phyloP scores from a whole-genome alignment of 371 early-diverging fungal species.

The Rhizopus arrhizus region DNA sequence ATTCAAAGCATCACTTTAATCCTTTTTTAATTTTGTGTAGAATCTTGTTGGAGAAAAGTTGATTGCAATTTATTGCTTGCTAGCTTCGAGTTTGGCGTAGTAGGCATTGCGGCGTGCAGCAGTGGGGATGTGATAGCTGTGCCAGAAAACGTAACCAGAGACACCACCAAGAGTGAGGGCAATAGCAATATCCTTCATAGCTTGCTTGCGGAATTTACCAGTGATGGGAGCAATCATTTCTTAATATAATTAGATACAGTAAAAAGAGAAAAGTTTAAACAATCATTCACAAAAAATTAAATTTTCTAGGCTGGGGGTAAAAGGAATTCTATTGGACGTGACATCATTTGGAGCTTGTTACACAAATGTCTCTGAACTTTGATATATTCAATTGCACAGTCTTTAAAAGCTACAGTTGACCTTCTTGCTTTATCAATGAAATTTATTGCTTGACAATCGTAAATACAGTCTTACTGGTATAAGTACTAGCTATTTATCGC shows the following conservation, averaged over 20 bases:
- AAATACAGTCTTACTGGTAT: no score
- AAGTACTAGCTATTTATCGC: no score
- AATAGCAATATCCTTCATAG: conserved; percentile 45
- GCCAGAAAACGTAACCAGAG: conserved; percentile 53
- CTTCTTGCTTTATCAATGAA: no score
- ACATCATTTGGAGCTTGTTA: background rate
- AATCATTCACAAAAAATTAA: background rate
- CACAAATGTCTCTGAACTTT: background rate
- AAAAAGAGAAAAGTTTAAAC: conserved; percentile 10
- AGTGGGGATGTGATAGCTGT: conserved; percentile 43
- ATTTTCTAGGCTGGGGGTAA: background rate
- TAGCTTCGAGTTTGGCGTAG: conserved; percentile 57
- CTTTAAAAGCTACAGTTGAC: no score
- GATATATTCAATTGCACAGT: no score
- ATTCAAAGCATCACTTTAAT: background rate
- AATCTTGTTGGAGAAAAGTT: no score
- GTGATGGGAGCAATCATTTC: conserved; percentile 56
- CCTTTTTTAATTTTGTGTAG: background rate
- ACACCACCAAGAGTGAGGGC: conserved; percentile 43
- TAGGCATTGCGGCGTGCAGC: conserved; percentile 45
- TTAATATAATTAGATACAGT: conserved; percentile 15
- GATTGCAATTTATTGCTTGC: conserved; percentile 37
- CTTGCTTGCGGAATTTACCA: conserved; percentile 51
- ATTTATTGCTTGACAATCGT: no score
- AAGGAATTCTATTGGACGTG: background rate